These are phyloP conservation scores for Nakaseomyces delphensis DNA, from an alignment of 1,139 yeast genomes.

Conservation along the genomic window DNA sequence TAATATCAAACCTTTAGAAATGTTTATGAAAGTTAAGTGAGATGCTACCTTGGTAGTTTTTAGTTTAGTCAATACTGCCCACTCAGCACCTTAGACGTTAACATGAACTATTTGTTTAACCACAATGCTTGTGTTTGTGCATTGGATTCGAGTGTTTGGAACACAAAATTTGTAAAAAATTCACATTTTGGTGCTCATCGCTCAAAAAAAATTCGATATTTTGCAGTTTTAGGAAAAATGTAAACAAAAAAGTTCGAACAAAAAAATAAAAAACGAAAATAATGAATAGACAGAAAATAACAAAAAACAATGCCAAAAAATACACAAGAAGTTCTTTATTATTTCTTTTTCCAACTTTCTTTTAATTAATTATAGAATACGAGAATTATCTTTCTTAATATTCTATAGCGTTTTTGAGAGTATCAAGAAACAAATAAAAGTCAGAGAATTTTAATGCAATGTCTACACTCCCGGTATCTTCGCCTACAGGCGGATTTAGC, in stretches of 20 bases:
- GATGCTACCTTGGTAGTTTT: too few relatives aligned
- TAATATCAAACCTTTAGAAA: too few relatives aligned
- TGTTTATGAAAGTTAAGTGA: too few relatives aligned
- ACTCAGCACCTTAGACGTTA: too few relatives aligned
- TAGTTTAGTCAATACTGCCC: too few relatives aligned
- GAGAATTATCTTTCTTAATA: background rate
- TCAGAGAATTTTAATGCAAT: conserved; percentile 2
- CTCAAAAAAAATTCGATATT: conserved; percentile 3
- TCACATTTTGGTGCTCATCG: too few relatives aligned
- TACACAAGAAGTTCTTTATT: conserved; percentile 1
- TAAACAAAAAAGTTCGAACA: background rate
- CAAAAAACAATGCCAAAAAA: background rate
- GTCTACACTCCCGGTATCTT: conserved; percentile 6
- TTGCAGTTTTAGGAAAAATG: conserved; percentile 4
- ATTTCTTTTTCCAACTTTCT: background rate
- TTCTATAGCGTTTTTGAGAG: too few relatives aligned
- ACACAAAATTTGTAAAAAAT: too few relatives aligned
- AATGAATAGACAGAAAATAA: background rate
- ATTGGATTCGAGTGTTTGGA: too few relatives aligned
- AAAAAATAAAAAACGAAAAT: background rate
- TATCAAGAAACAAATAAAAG: too few relatives aligned
- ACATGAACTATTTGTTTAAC: too few relatives aligned
- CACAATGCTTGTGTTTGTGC: background rate
- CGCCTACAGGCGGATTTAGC: conserved; percentile 1
- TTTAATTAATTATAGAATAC: background rate